These are phyloP conservation scores for Imleria badia DNA, from an alignment of 768 basidiomycete species.

Conservation along the genomic window DNA sequence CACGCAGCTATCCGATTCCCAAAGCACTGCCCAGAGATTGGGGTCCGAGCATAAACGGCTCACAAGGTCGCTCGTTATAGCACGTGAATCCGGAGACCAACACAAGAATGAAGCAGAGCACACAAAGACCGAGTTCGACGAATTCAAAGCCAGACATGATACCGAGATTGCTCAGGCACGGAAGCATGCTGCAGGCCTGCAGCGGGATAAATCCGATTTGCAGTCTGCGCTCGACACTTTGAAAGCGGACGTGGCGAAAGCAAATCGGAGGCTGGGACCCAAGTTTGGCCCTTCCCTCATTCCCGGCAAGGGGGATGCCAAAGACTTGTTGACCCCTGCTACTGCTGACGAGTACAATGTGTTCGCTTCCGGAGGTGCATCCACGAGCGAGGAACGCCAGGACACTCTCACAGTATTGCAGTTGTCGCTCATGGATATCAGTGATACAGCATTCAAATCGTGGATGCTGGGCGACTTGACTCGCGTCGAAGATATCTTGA, in stretches of 20 bases:
- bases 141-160: conserved; percentile 88
- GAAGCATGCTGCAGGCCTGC: conserved; percentile 81
- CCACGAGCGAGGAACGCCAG: conserved; percentile 58
- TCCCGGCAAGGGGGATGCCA: conserved; percentile 48
- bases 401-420: conserved; percentile 50
- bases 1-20: conserved; percentile 62
- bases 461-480: too few relatives aligned
- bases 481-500: too few relatives aligned
- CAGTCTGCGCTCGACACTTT: conserved; percentile 76
- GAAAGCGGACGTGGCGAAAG: conserved; percentile 69
- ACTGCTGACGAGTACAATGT: conserved; percentile 58
- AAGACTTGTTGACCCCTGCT: conserved; percentile 58
- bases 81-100: conserved; percentile 78
- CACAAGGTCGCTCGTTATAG: conserved; percentile 64
- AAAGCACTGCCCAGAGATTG: conserved; percentile 63
- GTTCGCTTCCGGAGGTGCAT: conserved; percentile 61
- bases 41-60: conserved; percentile 85
- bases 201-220: conserved; percentile 91
- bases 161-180: conserved; percentile 91
- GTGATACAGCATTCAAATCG: too few relatives aligned
- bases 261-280: conserved; percentile 54
- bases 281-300: conserved; percentile 74
- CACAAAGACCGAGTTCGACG: conserved; percentile 58
- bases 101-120: conserved; percentile 87
- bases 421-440: too few relatives aligned